A percentile compares a stretch with the other conserved stretches of the same genome.
phyloP scores from a whole-genome alignment of 225 moss, liverwort and hornwort genomes.

The Sphagnum contortum region DNA sequence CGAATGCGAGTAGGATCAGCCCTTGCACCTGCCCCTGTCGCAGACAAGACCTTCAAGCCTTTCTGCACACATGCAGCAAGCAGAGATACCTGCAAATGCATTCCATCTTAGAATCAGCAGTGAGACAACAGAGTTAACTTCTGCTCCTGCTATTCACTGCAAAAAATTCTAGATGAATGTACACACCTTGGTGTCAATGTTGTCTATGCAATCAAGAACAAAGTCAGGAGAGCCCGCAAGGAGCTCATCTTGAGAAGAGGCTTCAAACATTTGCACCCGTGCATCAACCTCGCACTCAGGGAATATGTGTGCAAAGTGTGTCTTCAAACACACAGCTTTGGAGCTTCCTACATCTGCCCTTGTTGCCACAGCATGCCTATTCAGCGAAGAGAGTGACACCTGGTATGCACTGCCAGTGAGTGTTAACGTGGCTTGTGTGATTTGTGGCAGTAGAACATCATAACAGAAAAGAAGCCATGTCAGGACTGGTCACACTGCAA shows the following conservation, averaged over 20 bases:
- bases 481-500: too few species aligned
- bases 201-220: slow-evolving; percentile 96
- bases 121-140: neutral
- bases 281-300: slow-evolving; percentile 94
- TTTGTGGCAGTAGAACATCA: too few species aligned
- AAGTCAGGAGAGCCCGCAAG: slow-evolving; percentile 91
- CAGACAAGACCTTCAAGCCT: slow-evolving; percentile 78
- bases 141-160: neutral
- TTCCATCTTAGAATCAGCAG: neutral
- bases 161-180: too few species aligned
- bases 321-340: slow-evolving; percentile 82
- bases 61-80: slow-evolving; percentile 82
- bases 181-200: slow-evolving; percentile 93
- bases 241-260: slow-evolving; percentile 65
- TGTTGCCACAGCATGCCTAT: slow-evolving; percentile 98
- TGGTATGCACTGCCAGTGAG: slow-evolving; percentile 17
- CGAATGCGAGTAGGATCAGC: slow-evolving; percentile 95
- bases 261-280: slow-evolving; percentile 77
- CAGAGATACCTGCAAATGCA: slow-evolving; percentile 57
- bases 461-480: too few species aligned
- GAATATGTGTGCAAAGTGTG: slow-evolving; percentile 75
- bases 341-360: slow-evolving; percentile 91
- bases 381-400: slow-evolving; percentile 98
- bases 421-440: too few species aligned
- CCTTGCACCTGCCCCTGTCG: slow-evolving; percentile 97